A percentile compares a stretch with the other conserved stretches of the same genome.
phyloP scores from a whole-genome alignment of 2,329 filamentous ascomycete species.

The Fusarium palustre region DNA sequence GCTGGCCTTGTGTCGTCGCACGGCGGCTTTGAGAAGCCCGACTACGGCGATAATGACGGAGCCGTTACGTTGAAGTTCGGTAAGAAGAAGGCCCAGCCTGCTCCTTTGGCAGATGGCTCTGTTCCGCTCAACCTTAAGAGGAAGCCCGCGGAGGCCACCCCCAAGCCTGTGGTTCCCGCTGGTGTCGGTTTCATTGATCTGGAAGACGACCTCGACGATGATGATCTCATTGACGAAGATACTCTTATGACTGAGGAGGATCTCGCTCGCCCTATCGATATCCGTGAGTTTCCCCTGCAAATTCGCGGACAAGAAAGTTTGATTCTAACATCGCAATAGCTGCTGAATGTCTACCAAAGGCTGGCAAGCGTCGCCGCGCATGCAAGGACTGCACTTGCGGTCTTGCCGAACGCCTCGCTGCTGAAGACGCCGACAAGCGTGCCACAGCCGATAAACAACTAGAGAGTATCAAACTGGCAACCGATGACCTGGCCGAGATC shows the following conservation, averaged over 20 bases:
- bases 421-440: constrained; percentile 82
- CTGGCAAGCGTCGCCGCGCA: constrained; percentile 87
- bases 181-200: constrained; percentile 78
- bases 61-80: constrained; percentile 64
- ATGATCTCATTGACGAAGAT: constrained; percentile 93
- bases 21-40: constrained; percentile 79
- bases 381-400: constrained; percentile 99
- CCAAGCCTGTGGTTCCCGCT: constrained; percentile 58
- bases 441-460: constrained; percentile 75
- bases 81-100: constrained; percentile 51
- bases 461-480: constrained; percentile 75
- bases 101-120: constrained; percentile 38
- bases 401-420: constrained; percentile 83
- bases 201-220: constrained; percentile 74
- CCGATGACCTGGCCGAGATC: constrained; percentile 83
- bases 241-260: constrained; percentile 88
- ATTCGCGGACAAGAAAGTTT: not conserved
- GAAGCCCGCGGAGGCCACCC: constrained; percentile 55
- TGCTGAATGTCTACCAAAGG: constrained; percentile 86
- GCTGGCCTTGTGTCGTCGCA: constrained; percentile 77
- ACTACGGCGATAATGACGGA: constrained; percentile 67
- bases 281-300: constrained; percentile 72
- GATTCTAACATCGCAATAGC: constrained; percentile 59
- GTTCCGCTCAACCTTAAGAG: constrained; percentile 57
- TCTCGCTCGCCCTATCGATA: constrained; percentile 78